Percentiles rank a stretch among this genome's conserved stretches.
phyloP scores from a whole-genome alignment of 345 rosid genomes.

The Chamaenerion angustifolium region DNA sequence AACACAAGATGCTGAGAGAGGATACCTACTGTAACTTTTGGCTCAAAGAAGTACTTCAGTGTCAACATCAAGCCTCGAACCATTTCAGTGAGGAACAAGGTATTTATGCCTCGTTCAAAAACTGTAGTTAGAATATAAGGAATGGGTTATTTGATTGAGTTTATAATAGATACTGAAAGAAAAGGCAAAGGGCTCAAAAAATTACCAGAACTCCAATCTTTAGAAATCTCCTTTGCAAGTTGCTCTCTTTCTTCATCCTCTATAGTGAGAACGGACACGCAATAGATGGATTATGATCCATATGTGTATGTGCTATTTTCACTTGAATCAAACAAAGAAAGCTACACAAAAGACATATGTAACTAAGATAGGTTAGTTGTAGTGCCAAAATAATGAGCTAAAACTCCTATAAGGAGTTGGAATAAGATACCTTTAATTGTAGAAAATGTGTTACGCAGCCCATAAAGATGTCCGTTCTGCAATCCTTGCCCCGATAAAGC shows the following conservation, averaged over 20 bases:
- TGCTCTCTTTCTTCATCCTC: slow-evolving; percentile 87
- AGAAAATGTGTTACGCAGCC: slow-evolving; percentile 32
- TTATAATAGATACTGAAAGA: slow-evolving; percentile 3
- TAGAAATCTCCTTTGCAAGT: slow-evolving; percentile 79
- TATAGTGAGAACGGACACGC: slow-evolving; percentile 9
- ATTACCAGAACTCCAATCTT: slow-evolving; percentile 94
- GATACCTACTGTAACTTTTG: slow-evolving; percentile 71
- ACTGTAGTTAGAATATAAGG: slow-evolving; percentile 28
- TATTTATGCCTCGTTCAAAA: slow-evolving; percentile 87
- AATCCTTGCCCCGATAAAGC: slow-evolving; percentile 44
- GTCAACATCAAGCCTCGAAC: slow-evolving; percentile 77
- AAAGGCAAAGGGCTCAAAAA: not conserved
- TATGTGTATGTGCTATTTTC: too few species aligned
- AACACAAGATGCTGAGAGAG: not conserved
- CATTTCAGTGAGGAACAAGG: slow-evolving; percentile 86
- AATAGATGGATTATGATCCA: too few species aligned
- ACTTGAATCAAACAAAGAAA: too few species aligned
- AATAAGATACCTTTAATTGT: slow-evolving; percentile 37
- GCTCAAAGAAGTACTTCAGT: slow-evolving; percentile 84
- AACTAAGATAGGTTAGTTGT: not conserved
- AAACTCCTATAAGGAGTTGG: not conserved
- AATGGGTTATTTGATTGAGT: not conserved
- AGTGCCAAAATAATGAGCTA: not conserved
- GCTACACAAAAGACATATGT: too few species aligned
- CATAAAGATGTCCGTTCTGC: slow-evolving; percentile 33